These are phyloP conservation scores for Calonectria pauciramosa DNA, from an alignment of 2,329 filamentous ascomycete species.

Conservation along the genomic window DNA sequence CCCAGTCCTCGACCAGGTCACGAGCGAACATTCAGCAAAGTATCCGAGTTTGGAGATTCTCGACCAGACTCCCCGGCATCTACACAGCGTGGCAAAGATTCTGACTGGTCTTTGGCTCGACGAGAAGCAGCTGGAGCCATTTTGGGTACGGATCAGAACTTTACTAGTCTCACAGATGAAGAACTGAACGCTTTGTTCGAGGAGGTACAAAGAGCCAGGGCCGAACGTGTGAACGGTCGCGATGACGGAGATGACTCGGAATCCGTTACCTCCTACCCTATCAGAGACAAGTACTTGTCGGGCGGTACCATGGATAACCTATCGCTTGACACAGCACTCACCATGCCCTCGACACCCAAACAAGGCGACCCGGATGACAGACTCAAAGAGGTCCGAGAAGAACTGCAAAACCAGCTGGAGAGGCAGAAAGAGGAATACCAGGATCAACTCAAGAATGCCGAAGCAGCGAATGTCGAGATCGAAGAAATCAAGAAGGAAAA, in stretches of 20 bases:
- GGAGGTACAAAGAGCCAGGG: conserved; percentile 90
- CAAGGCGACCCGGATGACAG: conserved; percentile 82
- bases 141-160: conserved; percentile 90
- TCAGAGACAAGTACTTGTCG: conserved; percentile 95
- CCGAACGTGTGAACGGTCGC: conserved; percentile 77
- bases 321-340: conserved; percentile 92
- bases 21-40: conserved; percentile 84
- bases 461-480: conserved; percentile 81
- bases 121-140: conserved; percentile 94
- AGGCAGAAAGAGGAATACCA: conserved; percentile 87
- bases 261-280: conserved; percentile 87
- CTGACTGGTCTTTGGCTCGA: conserved; percentile 94
- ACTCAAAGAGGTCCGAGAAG: conserved; percentile 81
- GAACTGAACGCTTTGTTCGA: conserved; percentile 95
- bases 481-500: conserved; percentile 90
- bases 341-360: conserved; percentile 92
- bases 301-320: conserved; percentile 96
- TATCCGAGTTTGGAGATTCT: conserved; percentile 82
- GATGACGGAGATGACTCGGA: conserved; percentile 92
- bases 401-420: conserved; percentile 86
- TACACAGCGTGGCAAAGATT: conserved; percentile 78
- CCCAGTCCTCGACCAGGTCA: conserved; percentile 77
- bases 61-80: conserved; percentile 85
- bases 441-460: conserved; percentile 81
- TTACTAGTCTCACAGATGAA: conserved; percentile 90